Percentiles rank a stretch among this genome's conserved stretches.
Conservation (phyloP, 192 early-diverging fungal genomes). For the Coemansia sp. region DNA sequence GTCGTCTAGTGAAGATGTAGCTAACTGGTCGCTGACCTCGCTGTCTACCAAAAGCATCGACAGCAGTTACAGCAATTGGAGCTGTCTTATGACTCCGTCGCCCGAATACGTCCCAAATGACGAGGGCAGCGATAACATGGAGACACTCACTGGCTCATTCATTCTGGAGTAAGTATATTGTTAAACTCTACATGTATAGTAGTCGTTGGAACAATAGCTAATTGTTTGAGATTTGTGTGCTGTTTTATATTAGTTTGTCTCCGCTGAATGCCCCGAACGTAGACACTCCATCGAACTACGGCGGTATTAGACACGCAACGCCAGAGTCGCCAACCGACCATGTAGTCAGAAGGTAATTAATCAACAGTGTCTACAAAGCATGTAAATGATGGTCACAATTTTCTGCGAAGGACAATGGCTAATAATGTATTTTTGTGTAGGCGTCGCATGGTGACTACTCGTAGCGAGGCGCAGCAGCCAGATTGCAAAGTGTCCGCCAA, state of each 20-base stretch:
- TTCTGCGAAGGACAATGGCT: background rate
- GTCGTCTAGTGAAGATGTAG: slow-evolving; percentile 19
- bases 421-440: slow-evolving; percentile 4
- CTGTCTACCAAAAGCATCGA: slow-evolving; percentile 15
- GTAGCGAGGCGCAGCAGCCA: background rate
- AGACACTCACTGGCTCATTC: slow-evolving; percentile 7
- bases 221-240: background rate
- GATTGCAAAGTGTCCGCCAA: background rate
- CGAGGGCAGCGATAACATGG: slow-evolving; percentile 6
- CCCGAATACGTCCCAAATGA: background rate
- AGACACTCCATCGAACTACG: background rate
- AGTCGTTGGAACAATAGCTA: background rate
- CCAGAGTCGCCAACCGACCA: slow-evolving; percentile 8
- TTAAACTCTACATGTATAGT: background rate
- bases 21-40: slow-evolving; percentile 24
- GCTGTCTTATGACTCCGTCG: slow-evolving; percentile 2
- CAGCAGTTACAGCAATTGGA: slow-evolving; percentile 10
- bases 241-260: background rate
- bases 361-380: background rate
- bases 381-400: no score
- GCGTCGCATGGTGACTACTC: background rate
- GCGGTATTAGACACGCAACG: slow-evolving; percentile 3
- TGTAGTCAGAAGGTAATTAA: slow-evolving; percentile 7
- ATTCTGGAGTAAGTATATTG: background rate
- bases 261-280: background rate